Base-by-base conservation (phyloP, 345 rosid genomes). In the Linum tenue region DNA sequence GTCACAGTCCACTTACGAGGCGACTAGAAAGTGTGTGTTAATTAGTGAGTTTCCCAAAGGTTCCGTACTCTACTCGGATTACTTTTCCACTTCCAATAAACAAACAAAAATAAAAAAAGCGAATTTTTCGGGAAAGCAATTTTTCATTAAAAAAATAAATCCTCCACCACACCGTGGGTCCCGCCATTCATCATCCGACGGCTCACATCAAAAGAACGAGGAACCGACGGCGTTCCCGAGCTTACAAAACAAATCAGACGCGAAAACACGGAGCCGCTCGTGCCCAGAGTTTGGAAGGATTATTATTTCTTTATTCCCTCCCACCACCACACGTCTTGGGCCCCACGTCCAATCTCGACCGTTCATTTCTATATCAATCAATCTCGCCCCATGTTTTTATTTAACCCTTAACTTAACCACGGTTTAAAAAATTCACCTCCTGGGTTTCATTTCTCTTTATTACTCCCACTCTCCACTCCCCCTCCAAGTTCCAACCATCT, bases 201-300 rank as follows among this genome's bases (percentile, higher is more conserved):
- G 61, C 17, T 3, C 15, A 1, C 7, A 41, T 58, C 5, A 31
- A 16, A 3, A 14, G 0, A 15, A 62, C 16, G 15, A 15, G 7
- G 3, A 62, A 40, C 64, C 64, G 39, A 62, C 64, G 64, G 64
- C 9, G 16, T 22, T 22, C 31, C 31, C 31, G 31, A 22, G 31
- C 31, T 0, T 62, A 39, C 22, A 35, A 67, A 59, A 68, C 16
- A 66, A 48, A 7, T 9, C 55, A 10, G 74, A 75, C 59, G 94
- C 90, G 94, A 83, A 81, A 76, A 87, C 83, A 56, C 69, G 94
- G 79, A 83, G 83, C 82, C 86, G 94, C 83, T 81, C 83, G 81
- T 80, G 81, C 94, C 83, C 81, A 81, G 85, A 82, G 85, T 81
- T 81, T 55, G 92, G 92, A 84, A 80, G 82, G 37, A 57, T 31